phyloP scores from a whole-genome alignment of 2,329 filamentous ascomycete genomes.

The Paecilomyces niveus region DNA sequence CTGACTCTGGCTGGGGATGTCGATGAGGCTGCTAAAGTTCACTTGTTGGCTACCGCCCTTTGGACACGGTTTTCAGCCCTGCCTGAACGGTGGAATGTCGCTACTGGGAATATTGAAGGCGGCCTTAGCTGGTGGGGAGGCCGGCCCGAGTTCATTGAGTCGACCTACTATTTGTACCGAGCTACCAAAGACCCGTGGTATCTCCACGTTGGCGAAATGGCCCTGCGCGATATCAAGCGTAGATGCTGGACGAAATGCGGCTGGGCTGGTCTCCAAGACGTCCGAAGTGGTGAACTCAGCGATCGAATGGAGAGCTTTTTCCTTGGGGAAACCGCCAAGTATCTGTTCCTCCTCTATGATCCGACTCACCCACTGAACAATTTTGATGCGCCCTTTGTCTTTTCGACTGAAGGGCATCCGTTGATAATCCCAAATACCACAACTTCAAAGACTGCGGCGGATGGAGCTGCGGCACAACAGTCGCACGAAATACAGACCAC shows the following conservation, averaged over 20 bases:
- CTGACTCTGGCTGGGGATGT: slow-evolving; percentile 80
- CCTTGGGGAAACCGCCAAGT: slow-evolving; percentile 91
- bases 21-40: slow-evolving; percentile 83
- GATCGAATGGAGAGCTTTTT: slow-evolving; percentile 99
- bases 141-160: slow-evolving; percentile 93
- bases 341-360: slow-evolving; percentile 87
- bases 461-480: neutral
- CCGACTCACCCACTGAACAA: slow-evolving; percentile 78
- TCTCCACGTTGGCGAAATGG: slow-evolving; percentile 92
- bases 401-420: slow-evolving; percentile 93
- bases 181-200: slow-evolving; percentile 96
- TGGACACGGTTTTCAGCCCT: slow-evolving; percentile 94
- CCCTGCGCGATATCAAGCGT: slow-evolving; percentile 75
- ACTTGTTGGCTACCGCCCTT: slow-evolving; percentile 82
- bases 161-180: slow-evolving; percentile 90
- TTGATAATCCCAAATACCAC: slow-evolving; percentile 63
- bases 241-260: slow-evolving; percentile 88
- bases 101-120: slow-evolving; percentile 74
- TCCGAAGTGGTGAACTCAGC: slow-evolving; percentile 72
- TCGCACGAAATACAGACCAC: slow-evolving; percentile 6
- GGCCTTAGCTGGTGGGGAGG: slow-evolving; percentile 93
- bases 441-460: neutral
- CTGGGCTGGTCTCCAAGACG: slow-evolving; percentile 84
- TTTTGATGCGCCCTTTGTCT: slow-evolving; percentile 80
- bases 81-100: slow-evolving; percentile 88